phyloP scores from a whole-genome alignment of 306 rosid species.

The Cucurbita ficifolia region DNA sequence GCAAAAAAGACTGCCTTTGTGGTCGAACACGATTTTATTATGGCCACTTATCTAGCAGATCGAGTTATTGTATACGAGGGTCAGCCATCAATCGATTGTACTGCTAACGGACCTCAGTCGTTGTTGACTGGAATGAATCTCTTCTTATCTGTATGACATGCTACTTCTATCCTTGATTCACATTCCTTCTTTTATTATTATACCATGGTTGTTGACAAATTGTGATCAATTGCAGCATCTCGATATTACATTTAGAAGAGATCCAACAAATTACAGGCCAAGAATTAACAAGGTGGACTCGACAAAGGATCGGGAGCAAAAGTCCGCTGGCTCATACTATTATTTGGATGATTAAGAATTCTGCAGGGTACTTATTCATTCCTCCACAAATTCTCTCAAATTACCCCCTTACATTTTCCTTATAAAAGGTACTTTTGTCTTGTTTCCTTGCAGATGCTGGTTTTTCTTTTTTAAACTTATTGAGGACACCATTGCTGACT shows the following conservation, averaged over 20 bases:
- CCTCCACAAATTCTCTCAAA: neutral
- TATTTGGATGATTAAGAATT: constrained; percentile 62
- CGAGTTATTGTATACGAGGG: constrained; percentile 95
- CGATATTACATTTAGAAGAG: constrained; percentile 89
- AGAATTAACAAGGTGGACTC: constrained; percentile 85
- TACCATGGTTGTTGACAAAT: neutral
- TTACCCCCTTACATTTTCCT: neutral
- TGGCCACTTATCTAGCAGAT: constrained; percentile 98
- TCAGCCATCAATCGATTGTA: constrained; percentile 68
- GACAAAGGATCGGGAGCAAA: constrained; percentile 86
- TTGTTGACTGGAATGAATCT: constrained; percentile 93
- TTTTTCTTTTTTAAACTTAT: neutral
- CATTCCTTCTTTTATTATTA: neutral
- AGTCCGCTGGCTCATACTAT: constrained; percentile 81
- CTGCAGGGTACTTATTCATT: neutral
- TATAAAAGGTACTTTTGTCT: neutral
- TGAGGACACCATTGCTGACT: neutral
- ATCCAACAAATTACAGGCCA: constrained; percentile 87
- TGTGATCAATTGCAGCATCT: constrained; percentile 49
- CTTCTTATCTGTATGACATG: constrained; percentile 76
- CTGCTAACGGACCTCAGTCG: constrained; percentile 82
- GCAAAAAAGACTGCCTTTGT: constrained; percentile 96
- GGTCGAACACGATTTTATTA: constrained; percentile 93
- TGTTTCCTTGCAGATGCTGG: neutral
- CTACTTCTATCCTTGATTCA: neutral